Percentiles rank a stretch among this genome's conserved stretches.
These are phyloP conservation scores for Apiotrichum sp. DNA, from an alignment of 1,284 basidiomycete genomes.

Conservation along the genomic window DNA sequence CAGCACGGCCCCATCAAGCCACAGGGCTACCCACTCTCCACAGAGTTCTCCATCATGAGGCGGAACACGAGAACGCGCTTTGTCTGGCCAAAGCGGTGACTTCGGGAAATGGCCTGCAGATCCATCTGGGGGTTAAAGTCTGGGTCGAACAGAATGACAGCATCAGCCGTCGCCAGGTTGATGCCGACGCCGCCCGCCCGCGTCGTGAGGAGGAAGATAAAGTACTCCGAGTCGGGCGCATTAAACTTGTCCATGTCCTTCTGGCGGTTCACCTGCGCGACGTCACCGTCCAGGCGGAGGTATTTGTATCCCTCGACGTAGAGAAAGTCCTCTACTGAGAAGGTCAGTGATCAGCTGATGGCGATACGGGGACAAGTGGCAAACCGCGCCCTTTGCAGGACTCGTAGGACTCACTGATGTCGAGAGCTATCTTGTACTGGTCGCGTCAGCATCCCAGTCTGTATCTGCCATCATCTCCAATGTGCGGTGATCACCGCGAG, in stretches of 20 bases:
- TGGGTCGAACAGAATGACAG: conserved; percentile 83
- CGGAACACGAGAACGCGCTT: conserved; percentile 74
- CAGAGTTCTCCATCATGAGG: conserved; percentile 80
- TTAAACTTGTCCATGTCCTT: conserved; percentile 94
- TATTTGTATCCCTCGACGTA: conserved; percentile 82
- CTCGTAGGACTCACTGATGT: conserved; percentile 51
- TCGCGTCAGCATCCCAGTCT: conserved; percentile 6
- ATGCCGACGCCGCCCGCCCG: conserved; percentile 95
- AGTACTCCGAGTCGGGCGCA: conserved; percentile 72
- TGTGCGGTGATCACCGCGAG: no score
- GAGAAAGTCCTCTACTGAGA: conserved; percentile 79
- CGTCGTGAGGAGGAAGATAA: conserved; percentile 87
- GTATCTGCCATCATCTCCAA: neutral
- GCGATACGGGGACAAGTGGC: no score
- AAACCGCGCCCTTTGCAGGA: no score
- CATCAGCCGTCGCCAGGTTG: conserved; percentile 58
- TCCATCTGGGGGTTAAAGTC: conserved; percentile 87
- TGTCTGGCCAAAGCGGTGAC: conserved; percentile 56
- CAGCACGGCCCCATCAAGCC: neutral
- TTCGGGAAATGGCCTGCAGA: conserved; percentile 75
- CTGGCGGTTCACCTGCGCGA: conserved; percentile 78
- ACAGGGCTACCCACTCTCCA: conserved; percentile 60
- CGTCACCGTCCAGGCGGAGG: conserved; percentile 84
- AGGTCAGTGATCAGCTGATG: no score
- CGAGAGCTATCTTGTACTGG: conserved; percentile 87